Evolutionary conservation across 2,329 filamentous ascomycete species (phyloP), one percentile per base, ranked within the genome.

Genomic region (Talaromyces sp.): DNA sequence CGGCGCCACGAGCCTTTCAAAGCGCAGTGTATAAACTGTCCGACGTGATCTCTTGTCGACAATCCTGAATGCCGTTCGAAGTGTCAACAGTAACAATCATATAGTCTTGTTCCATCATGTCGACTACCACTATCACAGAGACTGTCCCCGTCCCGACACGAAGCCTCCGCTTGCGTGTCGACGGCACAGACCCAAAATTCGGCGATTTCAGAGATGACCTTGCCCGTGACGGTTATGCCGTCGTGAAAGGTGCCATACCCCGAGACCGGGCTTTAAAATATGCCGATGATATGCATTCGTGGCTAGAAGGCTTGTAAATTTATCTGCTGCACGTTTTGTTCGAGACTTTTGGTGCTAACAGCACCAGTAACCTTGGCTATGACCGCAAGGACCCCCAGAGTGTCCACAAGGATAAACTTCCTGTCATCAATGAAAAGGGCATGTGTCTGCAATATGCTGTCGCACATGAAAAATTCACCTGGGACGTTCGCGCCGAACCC

Each of bases 161-260:
- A 11, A 44, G 40, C 40, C 40, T 44, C 4, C 40, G 18, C 40
- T 21, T 44, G 40, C 11, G 40, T 1, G 18, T 44, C 11, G 40
- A 44, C 9, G 40, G 40, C 40, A 44, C 18, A 23, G 40, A 44
- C 18, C 40, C 21, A 25, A 39, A 55, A 3, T 65, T 73, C 72
- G 67, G 74, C 67, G 68, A 79, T 73, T 68, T 78, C 78, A 61
- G 79, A 65, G 66, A 79, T 68, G 61, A 81, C 16, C 76, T 81
- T 61, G 70, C 75, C 66, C 69, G 70, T 42, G 69, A 79, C 39
- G 37, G 23, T 6, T 58, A 37, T 9, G 35, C 23, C 28, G 28
- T 58, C n/a, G 16, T 58, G 33, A 46, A 58, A 12, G n/a, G 35
- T 7, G 23, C 55, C n/a, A 58, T 37, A 16, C 18, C 21, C 40